Evolutionary conservation across 768 basidiomycete genomes (phyloP).

Genomic region (Lyophyllum semitale): DNA sequence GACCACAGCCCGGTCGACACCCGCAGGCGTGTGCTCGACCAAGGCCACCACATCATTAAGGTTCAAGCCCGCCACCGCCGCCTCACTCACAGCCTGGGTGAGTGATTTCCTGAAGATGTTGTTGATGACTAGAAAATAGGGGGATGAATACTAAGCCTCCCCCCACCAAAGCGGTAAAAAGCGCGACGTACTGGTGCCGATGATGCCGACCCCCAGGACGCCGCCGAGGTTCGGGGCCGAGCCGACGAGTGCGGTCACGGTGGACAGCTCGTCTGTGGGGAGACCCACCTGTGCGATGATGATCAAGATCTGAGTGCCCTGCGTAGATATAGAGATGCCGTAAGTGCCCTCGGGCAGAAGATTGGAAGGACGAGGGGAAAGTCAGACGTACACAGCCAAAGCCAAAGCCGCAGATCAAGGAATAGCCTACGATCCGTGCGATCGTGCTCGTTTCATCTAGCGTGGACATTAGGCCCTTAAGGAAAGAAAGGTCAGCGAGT

Average conservation of each 20-base stretch:
- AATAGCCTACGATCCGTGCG: conserved; percentile 22
- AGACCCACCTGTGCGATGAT: conserved; percentile 26
- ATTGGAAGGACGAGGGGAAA: not conserved
- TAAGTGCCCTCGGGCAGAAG: too few species aligned
- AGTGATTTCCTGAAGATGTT: conserved; percentile 20
- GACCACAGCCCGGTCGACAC: conserved; percentile 8
- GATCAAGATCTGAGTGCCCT: conserved; percentile 24
- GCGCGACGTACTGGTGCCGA: conserved; percentile 21
- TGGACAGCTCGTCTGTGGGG: conserved; percentile 22
- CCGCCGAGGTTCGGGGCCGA: conserved; percentile 22
- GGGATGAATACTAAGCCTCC: not conserved
- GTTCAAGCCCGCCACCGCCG: conserved; percentile 13
- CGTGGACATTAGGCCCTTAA: conserved; percentile 24
- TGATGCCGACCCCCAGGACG: conserved; percentile 26
- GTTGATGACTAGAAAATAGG: conserved; percentile 22
- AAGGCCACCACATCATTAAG: conserved; percentile 21
- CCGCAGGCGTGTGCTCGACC: conserved; percentile 10
- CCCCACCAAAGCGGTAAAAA: not conserved
- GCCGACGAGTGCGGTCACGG: conserved; percentile 24
- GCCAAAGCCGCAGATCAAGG: conserved; percentile 21
- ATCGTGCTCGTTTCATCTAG: conserved; percentile 22
- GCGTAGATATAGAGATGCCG: too few species aligned
- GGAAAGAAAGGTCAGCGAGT: not conserved
- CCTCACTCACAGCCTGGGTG: not conserved
- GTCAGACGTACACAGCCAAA: conserved; percentile 24